A percentile compares a stretch with the other conserved stretches of the same genome.
Conservation (phyloP, 257 asterid species). For the Rubia yunnanensis region DNA sequence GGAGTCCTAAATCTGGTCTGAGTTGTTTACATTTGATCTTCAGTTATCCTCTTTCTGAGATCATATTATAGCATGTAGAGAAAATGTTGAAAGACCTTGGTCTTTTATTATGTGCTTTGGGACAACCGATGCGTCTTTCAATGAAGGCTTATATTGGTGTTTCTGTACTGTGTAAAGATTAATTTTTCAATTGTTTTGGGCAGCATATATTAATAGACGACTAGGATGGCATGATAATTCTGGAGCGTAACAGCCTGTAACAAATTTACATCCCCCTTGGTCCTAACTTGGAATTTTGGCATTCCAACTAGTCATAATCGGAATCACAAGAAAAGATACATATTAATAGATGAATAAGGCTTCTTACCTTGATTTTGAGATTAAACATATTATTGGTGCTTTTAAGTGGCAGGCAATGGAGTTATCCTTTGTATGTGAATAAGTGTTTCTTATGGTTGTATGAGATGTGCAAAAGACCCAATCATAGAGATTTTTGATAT, state of each 20-base stretch:
- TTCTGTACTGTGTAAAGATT: background rate
- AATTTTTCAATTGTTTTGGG: background rate
- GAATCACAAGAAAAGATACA: background rate
- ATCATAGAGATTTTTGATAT: background rate
- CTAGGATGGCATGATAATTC: background rate
- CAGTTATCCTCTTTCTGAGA: background rate
- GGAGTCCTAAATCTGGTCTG: background rate
- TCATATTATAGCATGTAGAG: background rate
- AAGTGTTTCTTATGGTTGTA: background rate
- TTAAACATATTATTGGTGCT: background rate
- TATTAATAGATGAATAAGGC: background rate
- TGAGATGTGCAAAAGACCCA: background rate
- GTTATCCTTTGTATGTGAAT: background rate
- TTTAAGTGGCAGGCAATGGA: background rate
- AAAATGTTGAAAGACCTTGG: background rate
- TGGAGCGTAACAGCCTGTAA: background rate
- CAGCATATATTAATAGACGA: background rate
- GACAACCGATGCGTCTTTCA: background rate
- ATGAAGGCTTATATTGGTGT: background rate
- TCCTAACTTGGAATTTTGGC: background rate
- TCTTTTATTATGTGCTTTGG: background rate
- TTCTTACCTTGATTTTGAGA: background rate
- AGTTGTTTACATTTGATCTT: background rate
- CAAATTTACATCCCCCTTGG: background rate
- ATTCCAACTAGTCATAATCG: background rate